These are phyloP conservation scores for Przewalskia tangutica DNA, from an alignment of 257 asterid genomes.

Conservation along the genomic window DNA sequence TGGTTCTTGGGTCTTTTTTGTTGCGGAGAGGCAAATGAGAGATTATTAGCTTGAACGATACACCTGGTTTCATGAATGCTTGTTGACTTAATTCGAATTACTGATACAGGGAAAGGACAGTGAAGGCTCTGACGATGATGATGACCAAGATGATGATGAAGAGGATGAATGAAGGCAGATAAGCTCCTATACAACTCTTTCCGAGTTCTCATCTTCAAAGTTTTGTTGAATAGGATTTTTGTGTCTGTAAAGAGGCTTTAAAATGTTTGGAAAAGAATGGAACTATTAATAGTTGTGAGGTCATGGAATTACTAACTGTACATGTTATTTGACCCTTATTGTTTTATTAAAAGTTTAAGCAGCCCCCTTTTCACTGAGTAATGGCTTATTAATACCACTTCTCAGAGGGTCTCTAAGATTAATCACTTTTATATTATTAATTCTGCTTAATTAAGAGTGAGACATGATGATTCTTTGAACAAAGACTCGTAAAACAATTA, in stretches of 20 bases:
- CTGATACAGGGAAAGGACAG: slow-evolving; percentile 45
- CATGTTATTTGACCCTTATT: not conserved
- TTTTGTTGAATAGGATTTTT: not conserved
- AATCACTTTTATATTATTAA: not conserved
- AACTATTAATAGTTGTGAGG: not conserved
- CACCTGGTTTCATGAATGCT: not conserved
- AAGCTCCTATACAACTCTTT: not conserved
- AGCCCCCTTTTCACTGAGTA: too few relatives aligned
- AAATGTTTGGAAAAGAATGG: not conserved
- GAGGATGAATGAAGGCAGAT: slow-evolving; percentile 32
- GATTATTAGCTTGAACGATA: too few relatives aligned
- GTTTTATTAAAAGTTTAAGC: not conserved
- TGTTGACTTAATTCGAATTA: not conserved
- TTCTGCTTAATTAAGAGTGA: too few relatives aligned
- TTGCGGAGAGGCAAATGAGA: not conserved
- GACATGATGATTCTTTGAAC: too few relatives aligned
- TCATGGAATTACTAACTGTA: not conserved
- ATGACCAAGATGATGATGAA: slow-evolving; percentile 21
- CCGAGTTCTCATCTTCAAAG: not conserved
- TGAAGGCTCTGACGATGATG: slow-evolving; percentile 46
- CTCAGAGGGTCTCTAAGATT: too few relatives aligned
- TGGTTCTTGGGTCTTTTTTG: not conserved
- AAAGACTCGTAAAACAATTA: too few relatives aligned
- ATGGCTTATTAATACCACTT: too few relatives aligned
- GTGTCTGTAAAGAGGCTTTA: not conserved